A percentile compares a stretch with the other conserved stretches of the same genome.
Conservation (phyloP, 371 early-diverging fungal species). For the Dinochytrium kinnereticum region DNA sequence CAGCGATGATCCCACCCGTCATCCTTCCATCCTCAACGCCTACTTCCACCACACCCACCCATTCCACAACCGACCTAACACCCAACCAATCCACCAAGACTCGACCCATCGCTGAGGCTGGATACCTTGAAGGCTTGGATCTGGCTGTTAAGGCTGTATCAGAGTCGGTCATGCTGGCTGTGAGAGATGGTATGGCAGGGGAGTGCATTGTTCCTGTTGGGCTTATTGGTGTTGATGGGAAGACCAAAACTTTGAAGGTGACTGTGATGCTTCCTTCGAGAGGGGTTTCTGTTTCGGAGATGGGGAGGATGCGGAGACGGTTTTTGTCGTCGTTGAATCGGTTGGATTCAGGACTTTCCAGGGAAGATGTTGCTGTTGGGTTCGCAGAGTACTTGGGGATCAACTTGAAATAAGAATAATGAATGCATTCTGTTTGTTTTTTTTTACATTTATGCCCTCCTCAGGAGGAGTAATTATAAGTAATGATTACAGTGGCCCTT, state of each 20-base stretch:
- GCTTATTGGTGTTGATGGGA: neutral
- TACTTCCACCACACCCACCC: neutral
- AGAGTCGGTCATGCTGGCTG: conserved; percentile 75
- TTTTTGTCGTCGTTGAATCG: conserved; percentile 84
- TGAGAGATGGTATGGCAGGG: conserved; percentile 71
- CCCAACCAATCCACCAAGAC: conserved; percentile 60
- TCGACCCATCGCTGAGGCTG: conserved; percentile 87
- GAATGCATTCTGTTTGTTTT: too few relatives aligned
- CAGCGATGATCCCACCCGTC: conserved; percentile 8
- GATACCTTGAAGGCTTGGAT: conserved; percentile 90
- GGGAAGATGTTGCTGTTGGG: conserved; percentile 73
- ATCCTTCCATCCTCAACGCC: neutral
- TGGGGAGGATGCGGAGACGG: conserved; percentile 81
- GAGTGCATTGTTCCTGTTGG: conserved; percentile 50
- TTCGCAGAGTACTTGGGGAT: conserved; percentile 89
- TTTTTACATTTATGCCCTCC: too few relatives aligned
- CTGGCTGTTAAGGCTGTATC: conserved; percentile 80
- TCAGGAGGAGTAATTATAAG: too few relatives aligned
- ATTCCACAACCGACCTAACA: conserved; percentile 56
- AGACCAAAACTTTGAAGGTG: conserved; percentile 53
- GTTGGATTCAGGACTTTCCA: conserved; percentile 71
- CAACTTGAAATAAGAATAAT: conserved; percentile 36
- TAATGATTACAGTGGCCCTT: too few relatives aligned
- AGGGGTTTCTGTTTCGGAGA: conserved; percentile 76
- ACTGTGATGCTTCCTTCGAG: conserved; percentile 78